Conservation (phyloP, 352 stramenopile species). For the Globisporangium splendens region DNA sequence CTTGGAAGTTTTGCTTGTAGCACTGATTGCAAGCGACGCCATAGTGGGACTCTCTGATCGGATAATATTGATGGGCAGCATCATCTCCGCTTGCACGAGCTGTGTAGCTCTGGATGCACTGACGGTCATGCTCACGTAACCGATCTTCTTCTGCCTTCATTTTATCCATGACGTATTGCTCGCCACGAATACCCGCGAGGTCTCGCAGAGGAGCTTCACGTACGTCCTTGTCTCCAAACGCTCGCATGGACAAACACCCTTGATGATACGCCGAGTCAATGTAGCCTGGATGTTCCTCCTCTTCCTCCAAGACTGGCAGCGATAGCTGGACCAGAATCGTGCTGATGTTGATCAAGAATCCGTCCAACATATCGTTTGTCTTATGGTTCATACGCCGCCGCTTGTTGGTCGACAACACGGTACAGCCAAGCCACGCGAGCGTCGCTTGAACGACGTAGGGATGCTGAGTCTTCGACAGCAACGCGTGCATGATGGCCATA, state of each 20-base stretch:
- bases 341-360: slow-evolving; percentile 65
- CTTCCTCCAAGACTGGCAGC: slow-evolving; percentile 31
- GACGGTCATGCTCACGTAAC: slow-evolving; percentile 24
- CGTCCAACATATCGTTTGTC: slow-evolving; percentile 52
- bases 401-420: slow-evolving; percentile 41
- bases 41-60: slow-evolving; percentile 43
- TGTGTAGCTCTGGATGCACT: slow-evolving; percentile 20
- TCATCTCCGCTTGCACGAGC: slow-evolving; percentile 9
- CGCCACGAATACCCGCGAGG: slow-evolving; percentile 7
- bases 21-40: slow-evolving; percentile 74
- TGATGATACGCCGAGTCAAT: slow-evolving; percentile 61
- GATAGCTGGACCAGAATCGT: slow-evolving; percentile 41
- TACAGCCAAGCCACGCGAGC: slow-evolving; percentile 49
- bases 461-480: slow-evolving; percentile 39
- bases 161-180: slow-evolving; percentile 11
- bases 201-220: slow-evolving; percentile 17
- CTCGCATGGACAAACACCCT: slow-evolving; percentile 36
- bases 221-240: slow-evolving; percentile 29
- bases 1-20: slow-evolving; percentile 47
- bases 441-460: slow-evolving; percentile 55
- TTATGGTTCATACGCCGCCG: slow-evolving; percentile 44
- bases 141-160: slow-evolving; percentile 14
- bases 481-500: slow-evolving; percentile 25
- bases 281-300: slow-evolving; percentile 13
- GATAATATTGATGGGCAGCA: slow-evolving; percentile 36